A percentile compares a stretch with the other conserved stretches of the same genome.
phyloP scores from a whole-genome alignment of 2,329 filamentous ascomycete genomes.

The Fusarium pilosicola region DNA sequence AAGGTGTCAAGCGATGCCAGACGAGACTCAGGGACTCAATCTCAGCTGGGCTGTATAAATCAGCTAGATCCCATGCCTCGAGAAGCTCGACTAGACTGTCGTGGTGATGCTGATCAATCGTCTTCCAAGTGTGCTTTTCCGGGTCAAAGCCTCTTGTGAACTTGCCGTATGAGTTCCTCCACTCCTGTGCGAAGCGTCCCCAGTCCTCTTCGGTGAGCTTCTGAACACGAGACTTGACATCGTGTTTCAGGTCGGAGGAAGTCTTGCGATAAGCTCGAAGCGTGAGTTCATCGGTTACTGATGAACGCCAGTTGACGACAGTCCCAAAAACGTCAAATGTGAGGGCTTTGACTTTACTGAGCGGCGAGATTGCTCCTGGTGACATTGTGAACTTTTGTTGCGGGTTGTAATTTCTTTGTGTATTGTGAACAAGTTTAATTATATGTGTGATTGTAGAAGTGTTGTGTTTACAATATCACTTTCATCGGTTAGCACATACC shows the following conservation, averaged over 20 bases:
- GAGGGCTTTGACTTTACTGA: conserved; percentile 63
- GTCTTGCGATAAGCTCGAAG: conserved; percentile 59
- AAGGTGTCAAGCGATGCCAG: conserved; percentile 79
- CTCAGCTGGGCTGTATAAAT: conserved; percentile 70
- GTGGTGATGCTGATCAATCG: conserved; percentile 77
- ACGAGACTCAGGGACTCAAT: conserved; percentile 70
- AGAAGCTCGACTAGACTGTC: conserved; percentile 71
- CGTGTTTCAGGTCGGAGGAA: conserved; percentile 59
- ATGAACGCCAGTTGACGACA: conserved; percentile 79
- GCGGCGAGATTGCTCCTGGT: conserved; percentile 38
- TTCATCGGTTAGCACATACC: background rate
- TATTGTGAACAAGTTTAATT: background rate
- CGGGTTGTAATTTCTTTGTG: background rate
- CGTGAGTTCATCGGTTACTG: conserved; percentile 69
- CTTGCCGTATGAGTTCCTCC: conserved; percentile 70
- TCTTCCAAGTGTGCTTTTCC: conserved; percentile 65
- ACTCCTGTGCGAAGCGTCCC: conserved; percentile 73
- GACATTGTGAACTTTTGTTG: conserved; percentile 34
- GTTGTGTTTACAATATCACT: background rate
- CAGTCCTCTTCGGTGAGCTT: conserved; percentile 68
- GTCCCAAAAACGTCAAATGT: conserved; percentile 85
- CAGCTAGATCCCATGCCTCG: conserved; percentile 62
- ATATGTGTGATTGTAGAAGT: background rate
- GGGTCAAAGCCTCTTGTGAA: conserved; percentile 68
- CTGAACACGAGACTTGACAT: conserved; percentile 59